Evolutionary conservation across 2,329 filamentous ascomycete genomes (phyloP), one percentile per base, ranked within the genome.

Genomic region (Fusarium cyanostomum): DNA sequence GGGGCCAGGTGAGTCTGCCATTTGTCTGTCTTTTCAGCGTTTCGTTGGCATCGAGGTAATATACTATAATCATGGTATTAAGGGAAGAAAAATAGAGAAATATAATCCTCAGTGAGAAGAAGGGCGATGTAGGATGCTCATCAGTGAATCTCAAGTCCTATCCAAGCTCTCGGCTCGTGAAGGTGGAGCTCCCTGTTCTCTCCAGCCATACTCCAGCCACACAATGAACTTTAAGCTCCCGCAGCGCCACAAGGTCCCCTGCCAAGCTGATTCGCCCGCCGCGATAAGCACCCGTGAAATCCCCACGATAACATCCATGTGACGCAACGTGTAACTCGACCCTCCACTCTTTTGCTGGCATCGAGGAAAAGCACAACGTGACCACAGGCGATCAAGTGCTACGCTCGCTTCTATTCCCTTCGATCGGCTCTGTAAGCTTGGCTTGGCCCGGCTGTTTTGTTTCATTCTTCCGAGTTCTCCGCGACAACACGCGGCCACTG

Each of bases 1-100:
- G 4, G 76, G 71, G 8, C 66, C 67, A 21, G 39, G 26, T 13
- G 60, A 45, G 11, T 63, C 53, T 18, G 66, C 52, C 68, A 71
- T 71, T 26, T 8, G 13, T 28, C n/a, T 11, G 18, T 8, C 12
- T 7, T 4, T n/a, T n/a, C 12, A 13, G 11, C 7, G 10, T 3
- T n/a, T 24, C 34, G 12, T 18, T 4, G 27, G 13, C 7, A 13
- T 26, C 21, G 11, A 24, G 16, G 16, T 13, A 15, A 11, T 39
- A 35, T 39, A n/a, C n/a, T n/a, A n/a, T n/a, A n/a, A n/a, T n/a
- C n/a, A n/a, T n/a, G n/a, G n/a, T n/a, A n/a, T n/a, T n/a, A n/a
- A n/a, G n/a, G n/a, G n/a, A n/a, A n/a, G n/a, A n/a, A n/a, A 27
- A 8, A 24, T 7, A 26, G n/a, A 12, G n/a, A 13, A 26, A 41